Conservation (phyloP, 1,284 basidiomycete species). For the Lignosus rhinocerotis region DNA sequence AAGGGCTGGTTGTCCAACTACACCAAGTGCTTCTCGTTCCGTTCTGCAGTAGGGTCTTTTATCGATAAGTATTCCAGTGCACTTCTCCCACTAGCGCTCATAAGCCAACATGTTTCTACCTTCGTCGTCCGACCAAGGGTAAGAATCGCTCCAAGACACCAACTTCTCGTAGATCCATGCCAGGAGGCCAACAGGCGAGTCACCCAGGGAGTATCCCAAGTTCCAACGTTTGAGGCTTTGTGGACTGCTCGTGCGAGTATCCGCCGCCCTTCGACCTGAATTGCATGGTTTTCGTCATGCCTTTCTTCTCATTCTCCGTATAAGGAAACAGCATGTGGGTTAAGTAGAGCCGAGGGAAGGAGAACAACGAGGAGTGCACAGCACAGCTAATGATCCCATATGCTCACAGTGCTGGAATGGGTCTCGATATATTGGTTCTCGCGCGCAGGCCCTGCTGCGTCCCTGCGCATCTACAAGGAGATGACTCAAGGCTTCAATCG, state of each 20-base stretch:
- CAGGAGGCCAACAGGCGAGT: conserved; percentile 57
- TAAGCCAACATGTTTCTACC: conserved; percentile 27
- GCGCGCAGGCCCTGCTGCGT: conserved; percentile 51
- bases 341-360: no score
- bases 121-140: conserved; percentile 54
- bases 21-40: no score
- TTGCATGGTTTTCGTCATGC: conserved; percentile 33
- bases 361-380: background rate
- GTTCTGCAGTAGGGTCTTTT: no score
- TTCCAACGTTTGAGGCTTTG: conserved; percentile 58
- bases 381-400: background rate
- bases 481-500: background rate
- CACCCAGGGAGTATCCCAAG: conserved; percentile 56
- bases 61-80: no score
- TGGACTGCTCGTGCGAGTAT: conserved; percentile 45
- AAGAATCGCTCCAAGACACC: conserved; percentile 48
- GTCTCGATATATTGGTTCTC: conserved; percentile 62
- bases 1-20: no score
- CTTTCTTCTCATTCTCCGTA: conserved; percentile 7
- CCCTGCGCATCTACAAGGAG: conserved; percentile 56
- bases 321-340: no score
- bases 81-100: background rate
- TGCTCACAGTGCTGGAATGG: conserved; percentile 54
- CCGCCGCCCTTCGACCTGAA: conserved; percentile 38
- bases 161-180: conserved; percentile 66